Conservation (phyloP, 345 rosid genomes). For the Garcia nutans region DNA sequence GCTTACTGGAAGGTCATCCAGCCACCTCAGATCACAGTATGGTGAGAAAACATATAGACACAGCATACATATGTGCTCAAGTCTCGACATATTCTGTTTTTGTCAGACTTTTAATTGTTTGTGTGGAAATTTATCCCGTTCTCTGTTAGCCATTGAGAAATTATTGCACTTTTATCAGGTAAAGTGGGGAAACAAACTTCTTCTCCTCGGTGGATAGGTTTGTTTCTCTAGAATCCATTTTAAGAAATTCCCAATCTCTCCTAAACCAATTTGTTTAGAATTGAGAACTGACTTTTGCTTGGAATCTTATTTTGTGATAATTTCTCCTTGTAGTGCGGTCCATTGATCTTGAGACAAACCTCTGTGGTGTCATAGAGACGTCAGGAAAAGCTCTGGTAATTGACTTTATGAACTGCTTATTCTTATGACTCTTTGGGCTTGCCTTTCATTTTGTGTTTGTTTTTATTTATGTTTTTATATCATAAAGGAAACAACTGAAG, state of each 20-base stretch:
- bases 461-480: not conserved
- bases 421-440: not conserved
- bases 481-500: not conserved
- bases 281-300: slow-evolving; percentile 14
- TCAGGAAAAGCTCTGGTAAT: slow-evolving; percentile 80
- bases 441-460: not conserved
- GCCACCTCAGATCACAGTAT: slow-evolving; percentile 75
- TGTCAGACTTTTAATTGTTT: slow-evolving; percentile 1
- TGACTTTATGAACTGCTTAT: not conserved
- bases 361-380: slow-evolving; percentile 58
- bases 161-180: slow-evolving; percentile 45
- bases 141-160: slow-evolving; percentile 4
- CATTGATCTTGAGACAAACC: slow-evolving; percentile 64
- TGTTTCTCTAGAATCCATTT: slow-evolving; percentile 26
- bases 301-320: slow-evolving; percentile 20
- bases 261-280: not conserved
- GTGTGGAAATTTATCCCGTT: slow-evolving; percentile 2
- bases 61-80: not conserved
- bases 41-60: slow-evolving; percentile 42
- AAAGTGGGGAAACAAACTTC: slow-evolving; percentile 78
- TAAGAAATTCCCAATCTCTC: slow-evolving; percentile 3
- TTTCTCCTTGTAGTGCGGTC: slow-evolving; percentile 58
- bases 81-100: not conserved
- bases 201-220: slow-evolving; percentile 85
- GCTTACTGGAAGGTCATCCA: slow-evolving; percentile 54